These are phyloP conservation scores for Coniochaeta ligniaria DNA, from an alignment of 2,329 filamentous ascomycete species.

Conservation along the genomic window DNA sequence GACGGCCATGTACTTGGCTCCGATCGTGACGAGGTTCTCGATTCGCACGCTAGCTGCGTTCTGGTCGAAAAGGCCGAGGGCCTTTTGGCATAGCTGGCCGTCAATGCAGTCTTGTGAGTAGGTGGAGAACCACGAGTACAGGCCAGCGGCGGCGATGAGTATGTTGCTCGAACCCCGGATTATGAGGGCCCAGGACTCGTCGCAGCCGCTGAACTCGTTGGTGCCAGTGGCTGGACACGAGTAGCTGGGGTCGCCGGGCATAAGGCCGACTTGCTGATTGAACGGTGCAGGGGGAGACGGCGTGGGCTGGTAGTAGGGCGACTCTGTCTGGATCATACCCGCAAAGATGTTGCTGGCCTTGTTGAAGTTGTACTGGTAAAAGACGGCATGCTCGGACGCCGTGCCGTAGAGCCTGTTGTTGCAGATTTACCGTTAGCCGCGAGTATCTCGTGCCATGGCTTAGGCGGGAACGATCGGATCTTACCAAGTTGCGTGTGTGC, in stretches of 20 bases:
- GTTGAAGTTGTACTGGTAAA: conserved; percentile 45
- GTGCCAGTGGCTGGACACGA: conserved; percentile 4
- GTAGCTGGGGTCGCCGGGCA: conserved; percentile 9
- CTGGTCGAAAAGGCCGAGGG: background rate
- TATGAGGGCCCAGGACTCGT: conserved; percentile 14
- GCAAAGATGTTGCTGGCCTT: conserved; percentile 44
- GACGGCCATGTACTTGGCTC: background rate
- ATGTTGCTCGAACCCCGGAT: conserved; percentile 11
- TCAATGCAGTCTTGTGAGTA: conserved; percentile 13
- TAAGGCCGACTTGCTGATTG: background rate
- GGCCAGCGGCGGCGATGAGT: conserved; percentile 14
- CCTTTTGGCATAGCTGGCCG: conserved; percentile 15
- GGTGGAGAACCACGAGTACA: conserved; percentile 17
- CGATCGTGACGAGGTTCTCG: background rate
- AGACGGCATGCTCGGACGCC: conserved; percentile 39
- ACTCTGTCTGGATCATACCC: conserved; percentile 61
- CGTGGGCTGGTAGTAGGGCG: conserved; percentile 49
- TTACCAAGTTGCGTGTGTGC: conserved; percentile 12
- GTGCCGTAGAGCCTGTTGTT: conserved; percentile 31
- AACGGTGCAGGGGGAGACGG: conserved; percentile 7
- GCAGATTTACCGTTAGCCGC: no score
- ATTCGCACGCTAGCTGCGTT: background rate
- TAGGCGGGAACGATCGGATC: no score
- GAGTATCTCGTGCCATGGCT: no score
- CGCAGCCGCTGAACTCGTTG: conserved; percentile 9